A percentile compares a stretch with the other conserved stretches of the same genome.
Evolutionary conservation across 306 rosid genomes (phyloP).

Genomic region (Acacia crassicarpa): DNA sequence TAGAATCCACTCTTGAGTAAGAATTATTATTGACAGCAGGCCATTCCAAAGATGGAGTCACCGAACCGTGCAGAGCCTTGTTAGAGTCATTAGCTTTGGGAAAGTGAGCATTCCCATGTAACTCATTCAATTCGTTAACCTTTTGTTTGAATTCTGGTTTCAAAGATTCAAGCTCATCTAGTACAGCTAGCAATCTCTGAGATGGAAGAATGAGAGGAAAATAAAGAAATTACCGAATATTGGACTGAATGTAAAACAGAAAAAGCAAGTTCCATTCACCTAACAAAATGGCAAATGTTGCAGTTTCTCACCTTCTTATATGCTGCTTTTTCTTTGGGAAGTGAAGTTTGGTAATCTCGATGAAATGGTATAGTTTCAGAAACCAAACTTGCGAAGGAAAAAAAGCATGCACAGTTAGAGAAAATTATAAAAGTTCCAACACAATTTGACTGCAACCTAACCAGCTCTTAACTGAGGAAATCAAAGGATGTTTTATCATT

Average conservation of each 20-base stretch:
- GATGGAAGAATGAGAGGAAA: slow-evolving; percentile 19
- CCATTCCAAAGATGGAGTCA: slow-evolving; percentile 39
- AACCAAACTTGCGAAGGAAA: slow-evolving; percentile 49
- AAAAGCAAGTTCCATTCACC: background rate
- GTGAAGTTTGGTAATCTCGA: slow-evolving; percentile 55
- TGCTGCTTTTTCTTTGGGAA: slow-evolving; percentile 41
- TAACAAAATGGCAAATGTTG: background rate
- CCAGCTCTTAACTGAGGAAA: slow-evolving; percentile 20
- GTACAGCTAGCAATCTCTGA: slow-evolving; percentile 47
- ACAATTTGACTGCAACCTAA: slow-evolving; percentile 7
- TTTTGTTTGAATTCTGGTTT: slow-evolving; percentile 48
- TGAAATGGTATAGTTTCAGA: slow-evolving; percentile 69
- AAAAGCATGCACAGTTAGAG: background rate
- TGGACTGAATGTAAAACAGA: background rate
- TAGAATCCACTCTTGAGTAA: slow-evolving; percentile 27
- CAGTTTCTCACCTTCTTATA: slow-evolving; percentile 49
- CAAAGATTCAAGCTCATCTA: slow-evolving; percentile 67
- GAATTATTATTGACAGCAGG: slow-evolving; percentile 36
- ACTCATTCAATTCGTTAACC: slow-evolving; percentile 43
- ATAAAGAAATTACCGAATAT: slow-evolving; percentile 15
- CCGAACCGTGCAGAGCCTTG: slow-evolving; percentile 32
- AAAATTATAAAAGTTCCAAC: background rate
- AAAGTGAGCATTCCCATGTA: slow-evolving; percentile 29
- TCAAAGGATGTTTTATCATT: background rate
- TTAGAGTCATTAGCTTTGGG: slow-evolving; percentile 28